Evolutionary conservation across 148 eudicot genomes (phyloP).

Genomic region (Cornus controversa): DNA sequence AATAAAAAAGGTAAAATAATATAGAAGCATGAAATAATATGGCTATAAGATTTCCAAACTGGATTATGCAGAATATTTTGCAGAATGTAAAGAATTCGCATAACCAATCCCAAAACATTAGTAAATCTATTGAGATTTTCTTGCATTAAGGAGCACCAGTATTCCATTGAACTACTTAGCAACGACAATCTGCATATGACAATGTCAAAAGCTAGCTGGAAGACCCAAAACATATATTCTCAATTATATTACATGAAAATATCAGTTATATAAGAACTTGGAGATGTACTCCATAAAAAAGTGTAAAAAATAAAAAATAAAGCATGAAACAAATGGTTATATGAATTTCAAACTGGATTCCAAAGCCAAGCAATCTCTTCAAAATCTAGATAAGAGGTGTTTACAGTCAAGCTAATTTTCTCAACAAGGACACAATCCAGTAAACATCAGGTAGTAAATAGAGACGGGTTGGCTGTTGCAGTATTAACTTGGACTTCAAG

Average conservation of each 20-base stretch:
- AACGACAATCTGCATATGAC: background rate
- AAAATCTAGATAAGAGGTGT: conserved; percentile 18
- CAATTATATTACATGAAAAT: conserved; percentile 4
- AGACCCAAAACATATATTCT: background rate
- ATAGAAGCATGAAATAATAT: no score
- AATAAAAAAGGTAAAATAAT: no score
- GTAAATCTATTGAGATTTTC: background rate
- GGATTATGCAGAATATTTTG: background rate
- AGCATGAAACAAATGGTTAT: background rate
- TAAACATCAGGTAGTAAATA: conserved; percentile 43
- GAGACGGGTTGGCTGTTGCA: conserved; percentile 81
- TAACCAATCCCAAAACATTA: background rate
- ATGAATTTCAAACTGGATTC: conserved; percentile 6
- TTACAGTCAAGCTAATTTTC: conserved; percentile 15
- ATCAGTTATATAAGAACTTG: conserved; percentile 5
- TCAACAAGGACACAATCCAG: conserved; percentile 5
- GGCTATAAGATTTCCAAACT: no score
- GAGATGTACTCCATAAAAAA: background rate
- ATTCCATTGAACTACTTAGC: background rate
- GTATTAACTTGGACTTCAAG: conserved; percentile 91
- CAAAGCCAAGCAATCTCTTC: conserved; percentile 11
- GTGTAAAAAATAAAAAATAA: background rate
- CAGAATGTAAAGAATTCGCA: background rate
- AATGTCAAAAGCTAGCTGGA: background rate
- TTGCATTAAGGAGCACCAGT: no score